Conservation (phyloP, 192 early-diverging fungal genomes). For the Entomortierella parvispora region DNA sequence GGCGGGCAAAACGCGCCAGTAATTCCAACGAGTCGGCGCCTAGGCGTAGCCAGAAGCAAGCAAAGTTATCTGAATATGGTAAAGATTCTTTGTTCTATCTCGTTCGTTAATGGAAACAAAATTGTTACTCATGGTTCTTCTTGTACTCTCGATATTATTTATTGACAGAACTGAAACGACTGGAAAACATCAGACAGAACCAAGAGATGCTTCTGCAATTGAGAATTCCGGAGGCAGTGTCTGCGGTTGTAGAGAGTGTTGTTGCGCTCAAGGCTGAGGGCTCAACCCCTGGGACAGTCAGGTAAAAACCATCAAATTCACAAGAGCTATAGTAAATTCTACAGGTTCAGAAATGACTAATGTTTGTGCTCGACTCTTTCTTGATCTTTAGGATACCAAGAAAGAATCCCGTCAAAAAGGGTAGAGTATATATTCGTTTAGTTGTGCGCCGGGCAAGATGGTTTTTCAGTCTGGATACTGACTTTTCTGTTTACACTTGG, state of each 20-base stretch:
- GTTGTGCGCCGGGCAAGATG: too few species aligned
- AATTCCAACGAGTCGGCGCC: background rate
- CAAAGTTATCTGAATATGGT: conserved; percentile 3
- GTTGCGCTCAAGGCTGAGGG: conserved; percentile 20
- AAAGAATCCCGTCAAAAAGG: conserved; percentile 25
- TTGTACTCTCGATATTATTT: too few species aligned
- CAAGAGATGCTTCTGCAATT: conserved; percentile 61
- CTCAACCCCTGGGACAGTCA: background rate
- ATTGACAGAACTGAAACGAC: conserved; percentile 57
- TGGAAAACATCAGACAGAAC: conserved; percentile 71
- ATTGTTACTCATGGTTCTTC: background rate
- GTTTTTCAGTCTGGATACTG: background rate
- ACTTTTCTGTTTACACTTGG: background rate
- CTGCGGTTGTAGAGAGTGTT: conserved; percentile 47
- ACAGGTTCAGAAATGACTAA: too few species aligned
- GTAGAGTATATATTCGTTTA: background rate
- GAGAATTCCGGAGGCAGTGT: conserved; percentile 9
- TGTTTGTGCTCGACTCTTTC: too few species aligned
- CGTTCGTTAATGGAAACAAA: background rate
- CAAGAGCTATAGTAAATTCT: too few species aligned
- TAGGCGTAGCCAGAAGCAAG: background rate
- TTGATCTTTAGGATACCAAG: conserved; percentile 6
- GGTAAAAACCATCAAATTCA: background rate
- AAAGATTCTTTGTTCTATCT: background rate
- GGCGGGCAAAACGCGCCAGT: background rate